These are phyloP conservation scores for Peronospora farinosa DNA, from an alignment of 352 stramenopile species.

Conservation along the genomic window DNA sequence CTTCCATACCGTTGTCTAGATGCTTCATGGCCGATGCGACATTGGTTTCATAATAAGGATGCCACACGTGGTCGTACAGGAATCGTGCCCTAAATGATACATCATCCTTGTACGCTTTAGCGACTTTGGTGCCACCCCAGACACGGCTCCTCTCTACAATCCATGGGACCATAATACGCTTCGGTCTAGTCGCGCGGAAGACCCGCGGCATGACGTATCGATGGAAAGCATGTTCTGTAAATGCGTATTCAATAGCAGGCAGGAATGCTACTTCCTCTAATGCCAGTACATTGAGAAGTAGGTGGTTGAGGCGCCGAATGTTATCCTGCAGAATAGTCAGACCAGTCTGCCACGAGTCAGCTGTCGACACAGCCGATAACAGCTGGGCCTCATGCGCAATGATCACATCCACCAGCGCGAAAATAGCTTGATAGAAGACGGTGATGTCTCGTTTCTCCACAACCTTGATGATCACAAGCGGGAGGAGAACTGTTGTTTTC, in stretches of 20 bases:
- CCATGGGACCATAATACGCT: conserved; percentile 71
- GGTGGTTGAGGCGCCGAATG: conserved; percentile 65
- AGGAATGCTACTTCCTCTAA: conserved; percentile 62
- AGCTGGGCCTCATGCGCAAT: conserved; percentile 51
- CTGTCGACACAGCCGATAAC: conserved; percentile 40
- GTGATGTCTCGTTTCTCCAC: conserved; percentile 58
- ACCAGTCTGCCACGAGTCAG: conserved; percentile 38
- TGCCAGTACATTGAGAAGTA: conserved; percentile 59
- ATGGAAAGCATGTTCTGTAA: conserved; percentile 67
- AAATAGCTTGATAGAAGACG: conserved; percentile 59
- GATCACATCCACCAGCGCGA: conserved; percentile 52
- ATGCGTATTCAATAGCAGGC: conserved; percentile 52
- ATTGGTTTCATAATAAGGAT: conserved; percentile 62
- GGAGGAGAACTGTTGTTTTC: conserved; percentile 58
- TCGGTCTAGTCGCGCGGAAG: conserved; percentile 55
- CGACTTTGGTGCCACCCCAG: conserved; percentile 56
- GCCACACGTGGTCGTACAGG: conserved; percentile 74
- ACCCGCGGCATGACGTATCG: conserved; percentile 71
- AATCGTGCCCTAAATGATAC: conserved; percentile 69
- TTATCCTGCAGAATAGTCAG: conserved; percentile 53
- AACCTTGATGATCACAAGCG: conserved; percentile 55
- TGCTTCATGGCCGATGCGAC: conserved; percentile 70
- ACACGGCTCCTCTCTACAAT: conserved; percentile 72
- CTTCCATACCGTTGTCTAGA: conserved; percentile 39
- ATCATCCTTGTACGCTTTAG: conserved; percentile 61